These are phyloP conservation scores for Xylariaceae sp. DNA, from an alignment of 2,329 filamentous ascomycete genomes.

Conservation along the genomic window DNA sequence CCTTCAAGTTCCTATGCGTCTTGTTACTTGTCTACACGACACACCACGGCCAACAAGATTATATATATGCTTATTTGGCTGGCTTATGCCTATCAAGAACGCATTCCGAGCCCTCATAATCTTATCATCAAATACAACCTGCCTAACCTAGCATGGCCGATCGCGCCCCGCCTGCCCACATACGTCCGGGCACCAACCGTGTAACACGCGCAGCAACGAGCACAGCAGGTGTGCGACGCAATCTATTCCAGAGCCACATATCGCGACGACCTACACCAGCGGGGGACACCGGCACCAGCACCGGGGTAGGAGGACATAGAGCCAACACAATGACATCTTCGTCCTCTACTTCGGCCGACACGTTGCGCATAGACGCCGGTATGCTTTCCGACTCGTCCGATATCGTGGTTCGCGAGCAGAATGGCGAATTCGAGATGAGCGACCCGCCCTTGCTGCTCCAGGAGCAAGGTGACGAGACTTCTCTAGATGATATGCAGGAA, in stretches of 20 bases:
- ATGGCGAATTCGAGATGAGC: constrained; percentile 57
- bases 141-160: constrained; percentile 17
- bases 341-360: constrained; percentile 39
- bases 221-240: constrained; percentile 40
- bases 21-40: too few relatives aligned
- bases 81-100: too few relatives aligned
- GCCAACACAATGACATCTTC: constrained; percentile 18
- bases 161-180: constrained; percentile 21
- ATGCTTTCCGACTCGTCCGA: constrained; percentile 42
- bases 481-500: constrained; percentile 52
- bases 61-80: too few relatives aligned
- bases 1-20: too few relatives aligned
- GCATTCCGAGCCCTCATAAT: neutral
- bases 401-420: constrained; percentile 57
- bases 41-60: too few relatives aligned
- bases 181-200: constrained; percentile 18
- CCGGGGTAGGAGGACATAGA: constrained; percentile 1
- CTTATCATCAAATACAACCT: neutral
- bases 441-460: constrained; percentile 50
- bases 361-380: constrained; percentile 44
- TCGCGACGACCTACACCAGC: constrained; percentile 47
- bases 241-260: constrained; percentile 56
- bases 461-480: constrained; percentile 50
- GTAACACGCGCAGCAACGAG: constrained; percentile 25
- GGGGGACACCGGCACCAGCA: neutral